These are phyloP conservation scores for Fonsecaea erecta DNA, from an alignment of 2,329 filamentous ascomycete species.

Conservation along the genomic window DNA sequence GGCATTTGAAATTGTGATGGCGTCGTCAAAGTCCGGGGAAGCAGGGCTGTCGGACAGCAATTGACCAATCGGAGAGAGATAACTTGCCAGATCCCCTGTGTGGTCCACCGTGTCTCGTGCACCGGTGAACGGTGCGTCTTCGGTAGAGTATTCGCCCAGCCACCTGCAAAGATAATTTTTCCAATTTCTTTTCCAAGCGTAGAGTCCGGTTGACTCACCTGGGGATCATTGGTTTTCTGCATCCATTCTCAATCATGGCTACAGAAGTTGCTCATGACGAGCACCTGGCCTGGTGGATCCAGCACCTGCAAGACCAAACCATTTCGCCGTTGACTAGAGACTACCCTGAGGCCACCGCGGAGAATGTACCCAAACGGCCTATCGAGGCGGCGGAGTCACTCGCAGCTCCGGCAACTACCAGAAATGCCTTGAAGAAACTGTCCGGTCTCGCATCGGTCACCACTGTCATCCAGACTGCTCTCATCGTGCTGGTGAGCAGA, in stretches of 20 bases:
- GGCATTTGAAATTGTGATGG: neutral
- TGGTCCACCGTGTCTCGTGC: neutral
- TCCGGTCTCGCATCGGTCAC: conserved; percentile 45
- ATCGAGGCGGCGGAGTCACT: conserved; percentile 52
- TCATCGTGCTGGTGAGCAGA: conserved; percentile 51
- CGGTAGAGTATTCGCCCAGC: neutral
- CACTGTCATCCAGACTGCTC: conserved; percentile 50
- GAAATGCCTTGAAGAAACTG: conserved; percentile 47
- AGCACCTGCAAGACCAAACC: conserved; percentile 49
- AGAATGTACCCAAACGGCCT: conserved; percentile 43
- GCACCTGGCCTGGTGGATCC: conserved; percentile 49
- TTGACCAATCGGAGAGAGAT: neutral
- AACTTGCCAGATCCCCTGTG: neutral
- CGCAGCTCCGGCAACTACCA: conserved; percentile 44
- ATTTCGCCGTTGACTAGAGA: conserved; percentile 52
- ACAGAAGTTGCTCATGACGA: conserved; percentile 5
- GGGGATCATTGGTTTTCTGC: neutral
- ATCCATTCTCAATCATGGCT: conserved; percentile 22
- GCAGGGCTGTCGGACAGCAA: neutral
- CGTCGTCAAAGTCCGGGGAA: neutral
- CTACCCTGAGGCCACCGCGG: conserved; percentile 46
- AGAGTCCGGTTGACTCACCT: conserved; percentile 3
- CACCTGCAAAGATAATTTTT: conserved; percentile 7
- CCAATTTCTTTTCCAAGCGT: neutral
- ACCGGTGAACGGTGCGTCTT: neutral